phyloP scores from a whole-genome alignment of 768 basidiomycete species.

The Boletus rubroflammeus region DNA sequence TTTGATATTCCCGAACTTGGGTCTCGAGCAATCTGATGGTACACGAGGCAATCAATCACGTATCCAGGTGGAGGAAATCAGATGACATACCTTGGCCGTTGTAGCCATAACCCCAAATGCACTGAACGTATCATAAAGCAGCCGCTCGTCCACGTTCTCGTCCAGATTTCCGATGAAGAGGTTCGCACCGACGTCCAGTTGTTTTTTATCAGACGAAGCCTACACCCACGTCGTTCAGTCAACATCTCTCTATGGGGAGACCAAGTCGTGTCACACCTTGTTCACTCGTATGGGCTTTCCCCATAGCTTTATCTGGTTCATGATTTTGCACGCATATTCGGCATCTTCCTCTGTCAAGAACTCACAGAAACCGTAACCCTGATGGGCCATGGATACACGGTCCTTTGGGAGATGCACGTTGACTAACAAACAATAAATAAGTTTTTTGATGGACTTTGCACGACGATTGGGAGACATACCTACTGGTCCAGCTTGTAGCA shows the following conservation, averaged over 20 bases:
- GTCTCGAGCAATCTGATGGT: conserved; percentile 87
- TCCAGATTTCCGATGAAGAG: conserved; percentile 95
- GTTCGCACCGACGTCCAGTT: conserved; percentile 96
- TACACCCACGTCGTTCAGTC: conserved; percentile 32
- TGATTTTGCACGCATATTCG: conserved; percentile 99
- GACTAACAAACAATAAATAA: conserved; percentile 43
- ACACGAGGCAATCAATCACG: not conserved
- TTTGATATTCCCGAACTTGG: conserved; percentile 81
- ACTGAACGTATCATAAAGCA: conserved; percentile 93
- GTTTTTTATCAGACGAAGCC: conserved; percentile 98
- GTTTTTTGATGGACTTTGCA: not conserved
- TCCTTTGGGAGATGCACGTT: conserved; percentile 99
- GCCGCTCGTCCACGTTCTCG: conserved; percentile 89
- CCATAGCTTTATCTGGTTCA: conserved; percentile 99
- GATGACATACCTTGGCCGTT: conserved; percentile 65
- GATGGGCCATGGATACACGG: conserved; percentile 96
- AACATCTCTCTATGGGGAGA: not conserved
- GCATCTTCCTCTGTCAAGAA: conserved; percentile 98
- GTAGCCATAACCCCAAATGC: conserved; percentile 93
- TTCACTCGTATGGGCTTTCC: conserved; percentile 99
- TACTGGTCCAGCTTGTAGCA: conserved; percentile 98
- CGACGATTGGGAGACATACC: conserved; percentile 50
- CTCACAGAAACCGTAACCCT: conserved; percentile 99
- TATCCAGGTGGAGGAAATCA: not conserved
- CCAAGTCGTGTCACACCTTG: conserved; percentile 62